phyloP scores from a whole-genome alignment of 129 eudicot species.

The Chrysanthemum seticuspe region DNA sequence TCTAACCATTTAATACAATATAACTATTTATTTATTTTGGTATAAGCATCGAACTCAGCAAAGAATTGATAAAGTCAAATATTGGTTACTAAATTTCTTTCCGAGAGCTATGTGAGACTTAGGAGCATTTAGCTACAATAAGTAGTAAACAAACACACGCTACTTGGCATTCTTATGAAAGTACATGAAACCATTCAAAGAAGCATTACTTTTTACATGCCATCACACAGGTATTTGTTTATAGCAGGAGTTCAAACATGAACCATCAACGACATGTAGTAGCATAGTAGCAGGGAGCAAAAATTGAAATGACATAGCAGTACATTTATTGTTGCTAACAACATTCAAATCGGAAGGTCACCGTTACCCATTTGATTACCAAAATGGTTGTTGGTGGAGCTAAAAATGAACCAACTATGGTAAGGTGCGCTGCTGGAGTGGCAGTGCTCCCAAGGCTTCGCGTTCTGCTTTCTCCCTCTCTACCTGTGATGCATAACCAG shows the following conservation, averaged over 20 bases:
- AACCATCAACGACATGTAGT: constrained; percentile 13
- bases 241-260: not conserved
- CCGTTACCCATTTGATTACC: not conserved
- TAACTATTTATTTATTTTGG: too few species aligned
- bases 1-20: too few species aligned
- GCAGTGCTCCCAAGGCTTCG: constrained; percentile 67
- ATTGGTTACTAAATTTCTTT: too few species aligned
- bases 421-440: constrained; percentile 55
- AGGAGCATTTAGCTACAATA: too few species aligned
- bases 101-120: too few species aligned
- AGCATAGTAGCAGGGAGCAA: not conserved
- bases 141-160: too few species aligned
- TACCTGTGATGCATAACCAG: constrained; percentile 33
- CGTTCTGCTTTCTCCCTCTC: constrained; percentile 64
- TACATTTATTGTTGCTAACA: constrained; percentile 11
- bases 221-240: not conserved
- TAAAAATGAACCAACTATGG: constrained; percentile 21
- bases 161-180: not conserved
- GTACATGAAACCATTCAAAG: not conserved
- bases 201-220: not conserved
- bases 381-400: not conserved
- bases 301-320: constrained; percentile 8
- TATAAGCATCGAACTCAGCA: too few species aligned
- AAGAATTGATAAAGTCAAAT: too few species aligned
- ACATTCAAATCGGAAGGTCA: not conserved